Evolutionary conservation across 1,284 basidiomycete genomes (phyloP), one percentile per base, ranked within the genome.

Genomic region (Singerocomus inundabilis): DNA sequence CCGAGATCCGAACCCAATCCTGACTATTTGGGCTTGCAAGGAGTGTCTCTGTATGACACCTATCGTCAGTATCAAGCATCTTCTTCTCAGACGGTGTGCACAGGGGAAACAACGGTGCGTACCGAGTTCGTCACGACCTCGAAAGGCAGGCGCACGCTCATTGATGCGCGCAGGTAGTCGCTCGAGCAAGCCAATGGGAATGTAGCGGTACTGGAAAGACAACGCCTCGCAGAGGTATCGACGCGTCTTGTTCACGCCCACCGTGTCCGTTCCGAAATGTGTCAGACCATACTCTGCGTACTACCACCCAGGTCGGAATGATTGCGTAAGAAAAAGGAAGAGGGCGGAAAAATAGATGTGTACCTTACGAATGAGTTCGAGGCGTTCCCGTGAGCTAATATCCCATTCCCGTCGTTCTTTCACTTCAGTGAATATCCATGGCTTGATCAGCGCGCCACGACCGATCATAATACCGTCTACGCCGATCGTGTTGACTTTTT

Each of bases 381-480:
- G 73, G n/a, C 96, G 78, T 72, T 98, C 96, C 1, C 87, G 76
- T 11, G 92, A 82, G 55, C 84, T 89, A 63, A 98, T 98, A 63
- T 98, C 95, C 95, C 95, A 98, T 62, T 96, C 93, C 42, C 91
- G 71, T 29, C 76, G 78, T 65, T 98, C 95, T 64, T 94, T 90
- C 66, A 98, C 85, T 70, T 99, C 96, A 2, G 94, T 98, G 70
- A 98, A 98, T 51, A 95, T 86, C 93, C 93, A 95, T 1, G 93
- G 89, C 67, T 98, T 98, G 72, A 98, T 98, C 49, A 98, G 76
- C 0, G 94, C 96, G 0, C 96, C 96, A 25, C 96, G 79, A 1
- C 87, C 96, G 35, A 98, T 80, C 96, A 98, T 98, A 45, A 97
- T 79, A 6, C 95, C 95, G 64, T 98, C 95, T 0, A 97, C 93